phyloP scores from a whole-genome alignment of 805 yeast species.

The Ogataea pignaliae region DNA sequence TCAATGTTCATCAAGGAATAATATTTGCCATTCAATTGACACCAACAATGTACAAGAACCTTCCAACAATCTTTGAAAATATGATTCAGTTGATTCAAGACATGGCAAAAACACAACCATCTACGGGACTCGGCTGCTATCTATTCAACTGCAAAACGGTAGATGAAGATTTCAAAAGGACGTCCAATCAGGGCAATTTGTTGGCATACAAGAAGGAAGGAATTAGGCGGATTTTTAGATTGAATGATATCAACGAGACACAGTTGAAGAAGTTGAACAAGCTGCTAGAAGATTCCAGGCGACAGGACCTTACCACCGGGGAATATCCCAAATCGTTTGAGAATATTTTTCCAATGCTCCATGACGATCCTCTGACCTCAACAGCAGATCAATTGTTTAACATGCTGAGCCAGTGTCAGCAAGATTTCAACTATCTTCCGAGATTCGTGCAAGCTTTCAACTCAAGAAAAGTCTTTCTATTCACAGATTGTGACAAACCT shows the following conservation, averaged over 20 bases:
- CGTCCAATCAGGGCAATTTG: conserved; percentile 8
- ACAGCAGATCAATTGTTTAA: conserved; percentile 33
- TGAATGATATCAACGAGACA: conserved; percentile 50
- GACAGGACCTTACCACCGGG: conserved; percentile 9
- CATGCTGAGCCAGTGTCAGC: conserved; percentile 49
- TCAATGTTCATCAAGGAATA: conserved; percentile 58
- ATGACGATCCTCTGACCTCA: conserved; percentile 17
- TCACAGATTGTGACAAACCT: conserved; percentile 76
- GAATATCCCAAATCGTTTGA: conserved; percentile 7
- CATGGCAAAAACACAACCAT: conserved; percentile 58
- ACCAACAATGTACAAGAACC: conserved; percentile 37
- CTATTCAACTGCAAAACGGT: conserved; percentile 44
- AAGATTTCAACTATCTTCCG: conserved; percentile 44
- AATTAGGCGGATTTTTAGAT: conserved; percentile 44
- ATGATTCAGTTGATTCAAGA: conserved; percentile 61
- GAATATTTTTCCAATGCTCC: conserved; percentile 27
- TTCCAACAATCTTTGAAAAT: conserved; percentile 45
- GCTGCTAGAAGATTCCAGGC: conserved; percentile 38
- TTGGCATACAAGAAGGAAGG: conserved; percentile 27
- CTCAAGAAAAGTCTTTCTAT: conserved; percentile 57
- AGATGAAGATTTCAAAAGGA: conserved; percentile 3
- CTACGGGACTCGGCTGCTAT: conserved; percentile 73
- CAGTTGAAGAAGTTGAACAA: conserved; percentile 56
- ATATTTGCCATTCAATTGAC: conserved; percentile 60
- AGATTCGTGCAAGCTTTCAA: conserved; percentile 42